phyloP scores from a whole-genome alignment of 345 rosid species.

The Zanthoxylum bungeanum region DNA sequence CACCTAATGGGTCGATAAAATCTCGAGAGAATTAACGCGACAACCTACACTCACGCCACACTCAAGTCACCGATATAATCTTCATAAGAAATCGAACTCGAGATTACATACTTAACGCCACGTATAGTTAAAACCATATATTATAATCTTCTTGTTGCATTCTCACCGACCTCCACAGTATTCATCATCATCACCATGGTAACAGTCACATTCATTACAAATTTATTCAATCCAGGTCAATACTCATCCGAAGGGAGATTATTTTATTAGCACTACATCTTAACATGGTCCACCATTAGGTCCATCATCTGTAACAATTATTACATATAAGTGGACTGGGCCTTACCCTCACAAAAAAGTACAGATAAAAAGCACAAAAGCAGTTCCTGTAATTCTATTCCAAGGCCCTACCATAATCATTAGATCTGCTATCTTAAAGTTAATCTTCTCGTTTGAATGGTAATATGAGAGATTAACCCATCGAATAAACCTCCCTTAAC shows the following conservation, averaged over 20 bases:
- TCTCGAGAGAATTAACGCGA: too few relatives aligned
- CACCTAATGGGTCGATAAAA: too few relatives aligned
- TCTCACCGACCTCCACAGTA: neutral
- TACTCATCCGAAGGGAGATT: neutral
- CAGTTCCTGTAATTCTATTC: neutral
- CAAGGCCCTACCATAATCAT: neutral
- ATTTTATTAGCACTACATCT: neutral
- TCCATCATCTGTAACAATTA: neutral
- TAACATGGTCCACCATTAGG: neutral
- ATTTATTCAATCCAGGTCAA: neutral
- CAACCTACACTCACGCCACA: too few relatives aligned
- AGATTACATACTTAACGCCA: too few relatives aligned
- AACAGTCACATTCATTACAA: neutral
- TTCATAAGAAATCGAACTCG: too few relatives aligned
- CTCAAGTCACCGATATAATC: too few relatives aligned
- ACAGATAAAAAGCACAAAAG: too few relatives aligned
- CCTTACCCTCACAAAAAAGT: neutral
- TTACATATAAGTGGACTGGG: neutral
- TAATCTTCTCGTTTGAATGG: too few relatives aligned
- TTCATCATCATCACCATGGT: neutral
- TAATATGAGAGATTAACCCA: too few relatives aligned
- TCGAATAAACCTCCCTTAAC: too few relatives aligned
- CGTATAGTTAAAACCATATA: too few relatives aligned
- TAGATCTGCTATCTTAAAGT: neutral
- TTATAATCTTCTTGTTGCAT: neutral